Base-by-base conservation (phyloP, 2,329 filamentous ascomycete genomes). In the Chaetomiaceae sp. region DNA sequence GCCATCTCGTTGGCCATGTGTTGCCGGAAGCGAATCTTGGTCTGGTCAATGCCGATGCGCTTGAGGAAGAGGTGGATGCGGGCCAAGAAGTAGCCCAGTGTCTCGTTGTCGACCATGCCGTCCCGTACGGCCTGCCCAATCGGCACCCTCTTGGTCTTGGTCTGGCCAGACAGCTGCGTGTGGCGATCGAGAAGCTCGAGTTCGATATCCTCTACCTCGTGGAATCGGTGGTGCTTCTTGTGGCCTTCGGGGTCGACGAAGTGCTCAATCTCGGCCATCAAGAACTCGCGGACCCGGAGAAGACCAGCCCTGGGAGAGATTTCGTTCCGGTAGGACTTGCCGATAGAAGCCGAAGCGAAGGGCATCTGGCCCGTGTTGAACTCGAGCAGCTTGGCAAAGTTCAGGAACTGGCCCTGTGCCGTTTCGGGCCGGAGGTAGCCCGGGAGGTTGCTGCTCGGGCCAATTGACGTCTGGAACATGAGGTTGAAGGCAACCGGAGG, bases 211-310 rank as follows among this genome's bases (percentile, higher is more conserved):
- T 88, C 83, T 49, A 98, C 83, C 60, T 95, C 87, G 37, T 80
- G 69, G 69, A 98, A 98, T 47, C 90, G 85, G 42, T 77, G 70
- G 66, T 98, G 93, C 71, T 93, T 94, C 81, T 98, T 98, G 69
- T 89, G 88, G 62, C 88, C 82, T 61, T 93, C 76, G 10, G 93
- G 93, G 61, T 98, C 93, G 56, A 98, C 93, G 63, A 88, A 98
- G 68, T 98, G 93, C 73, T 98, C 93, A 58, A 98, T 95, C 70
- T 98, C 93, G 19, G 91, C 93, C 93, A 98, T 97, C 59, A 96
- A 71, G 71, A 98, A 97, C 67, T 98, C 93, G 59, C 93, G 87
- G 35, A 98, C 93, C 58, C 93, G 86, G 48, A 98, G 72, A 33
- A 98, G 81, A 69, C 93, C 93, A 54, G 88, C 81, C 46, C 93